Percentiles rank a stretch among this genome's conserved stretches.
Conservation (phyloP, 805 yeast species). For the Lachancea mirantina region DNA sequence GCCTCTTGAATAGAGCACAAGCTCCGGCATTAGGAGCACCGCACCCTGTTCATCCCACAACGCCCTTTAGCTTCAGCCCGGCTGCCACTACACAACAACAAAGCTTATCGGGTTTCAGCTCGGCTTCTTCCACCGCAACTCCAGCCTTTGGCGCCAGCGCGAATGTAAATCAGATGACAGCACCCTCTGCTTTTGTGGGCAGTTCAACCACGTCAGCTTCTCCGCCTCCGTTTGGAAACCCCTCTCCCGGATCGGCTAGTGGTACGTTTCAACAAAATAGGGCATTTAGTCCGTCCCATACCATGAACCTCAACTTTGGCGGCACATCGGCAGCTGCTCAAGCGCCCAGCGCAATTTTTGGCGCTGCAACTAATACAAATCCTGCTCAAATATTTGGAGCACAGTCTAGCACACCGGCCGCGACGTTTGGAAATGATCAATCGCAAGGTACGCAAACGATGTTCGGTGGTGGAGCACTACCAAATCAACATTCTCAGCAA, state of each 20-base stretch:
- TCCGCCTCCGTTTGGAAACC: conserved; percentile 11
- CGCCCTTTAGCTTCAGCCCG: no score
- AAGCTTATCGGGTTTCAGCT: no score
- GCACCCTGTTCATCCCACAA: no score
- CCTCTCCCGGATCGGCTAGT: conserved; percentile 3
- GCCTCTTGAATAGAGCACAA: no score
- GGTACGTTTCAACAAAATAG: conserved; percentile 8
- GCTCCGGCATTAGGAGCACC: no score
- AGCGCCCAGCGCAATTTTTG: conserved; percentile 9
- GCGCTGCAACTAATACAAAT: conserved; percentile 9
- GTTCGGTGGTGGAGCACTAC: conserved; percentile 3
- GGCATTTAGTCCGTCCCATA: conserved; percentile 21
- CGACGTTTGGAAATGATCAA: conserved; percentile 10
- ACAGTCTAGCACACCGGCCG: conserved; percentile 6
- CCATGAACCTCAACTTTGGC: conserved; percentile 25
- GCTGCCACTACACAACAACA: no score
- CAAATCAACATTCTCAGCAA: conserved; percentile 2
- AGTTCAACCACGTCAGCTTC: conserved; percentile 8
- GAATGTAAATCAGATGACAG: no score
- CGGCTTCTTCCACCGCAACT: no score
- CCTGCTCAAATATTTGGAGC: conserved; percentile 22
- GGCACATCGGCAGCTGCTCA: conserved; percentile 10
- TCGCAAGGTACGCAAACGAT: conserved; percentile 8
- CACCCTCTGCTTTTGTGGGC: conserved; percentile 6
- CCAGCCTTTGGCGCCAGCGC: no score